These are phyloP conservation scores for Bullera alba DNA, from an alignment of 768 basidiomycete genomes.

Conservation along the genomic window DNA sequence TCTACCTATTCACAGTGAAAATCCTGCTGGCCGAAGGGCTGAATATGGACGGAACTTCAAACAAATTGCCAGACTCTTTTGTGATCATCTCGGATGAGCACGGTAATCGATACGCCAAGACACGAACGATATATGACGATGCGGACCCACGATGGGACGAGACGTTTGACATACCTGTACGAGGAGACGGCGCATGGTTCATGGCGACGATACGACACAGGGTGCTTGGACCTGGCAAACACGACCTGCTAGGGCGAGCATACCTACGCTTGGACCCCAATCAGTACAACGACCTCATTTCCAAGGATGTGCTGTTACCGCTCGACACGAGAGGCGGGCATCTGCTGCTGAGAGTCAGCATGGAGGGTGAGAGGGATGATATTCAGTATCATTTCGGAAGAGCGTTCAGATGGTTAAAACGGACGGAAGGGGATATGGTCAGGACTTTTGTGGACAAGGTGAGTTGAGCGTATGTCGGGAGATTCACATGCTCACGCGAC, in stretches of 20 bases:
- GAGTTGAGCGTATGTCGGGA: conserved; percentile 17
- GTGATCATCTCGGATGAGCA: conserved; percentile 89
- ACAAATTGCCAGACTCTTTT: conserved; percentile 81
- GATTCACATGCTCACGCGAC: background rate
- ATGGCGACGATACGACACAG: conserved; percentile 93
- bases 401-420: conserved; percentile 78
- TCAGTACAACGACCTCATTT: conserved; percentile 77
- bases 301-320: conserved; percentile 88
- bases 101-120: conserved; percentile 84
- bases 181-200: conserved; percentile 89
- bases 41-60: conserved; percentile 66
- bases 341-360: conserved; percentile 78
- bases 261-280: conserved; percentile 87
- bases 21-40: conserved; percentile 83
- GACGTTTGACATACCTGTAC: conserved; percentile 88
- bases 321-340: conserved; percentile 72
- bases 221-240: conserved; percentile 73
- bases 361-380: conserved; percentile 99
- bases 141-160: conserved; percentile 95
- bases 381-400: conserved; percentile 95
- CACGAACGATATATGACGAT: conserved; percentile 88
- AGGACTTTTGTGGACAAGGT: conserved; percentile 97
- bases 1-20: conserved; percentile 86
- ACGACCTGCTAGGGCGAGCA: conserved; percentile 75
- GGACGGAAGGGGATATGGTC: conserved; percentile 91